Conservation (phyloP, 805 yeast genomes). For the Hanseniaspora taiwanica region DNA sequence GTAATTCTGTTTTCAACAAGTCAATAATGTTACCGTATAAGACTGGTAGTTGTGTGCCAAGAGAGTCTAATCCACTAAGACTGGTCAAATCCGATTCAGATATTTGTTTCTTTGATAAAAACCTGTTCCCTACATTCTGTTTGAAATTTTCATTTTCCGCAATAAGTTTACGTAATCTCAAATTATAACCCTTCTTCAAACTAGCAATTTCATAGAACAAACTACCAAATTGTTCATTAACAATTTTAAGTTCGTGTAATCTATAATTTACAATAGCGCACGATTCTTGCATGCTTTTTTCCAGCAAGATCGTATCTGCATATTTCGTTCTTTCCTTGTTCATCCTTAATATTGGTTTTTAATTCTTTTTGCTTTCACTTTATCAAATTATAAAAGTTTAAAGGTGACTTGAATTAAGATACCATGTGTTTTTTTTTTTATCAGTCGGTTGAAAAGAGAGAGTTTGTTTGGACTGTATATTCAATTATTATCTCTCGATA, state of each 20-base stretch:
- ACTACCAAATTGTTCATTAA: slow-evolving; percentile 48
- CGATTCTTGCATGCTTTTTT: slow-evolving; percentile 32
- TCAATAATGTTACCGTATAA: slow-evolving; percentile 30
- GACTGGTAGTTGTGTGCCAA: slow-evolving; percentile 19
- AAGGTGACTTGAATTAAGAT: no score
- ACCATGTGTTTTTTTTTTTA: no score
- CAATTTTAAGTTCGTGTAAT: slow-evolving; percentile 36
- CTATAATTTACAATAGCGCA: slow-evolving; percentile 36
- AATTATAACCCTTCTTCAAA: slow-evolving; percentile 33
- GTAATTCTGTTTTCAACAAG: slow-evolving; percentile 33
- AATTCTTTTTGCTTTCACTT: neutral
- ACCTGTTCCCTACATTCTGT: slow-evolving; percentile 21
- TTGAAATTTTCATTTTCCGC: slow-evolving; percentile 24
- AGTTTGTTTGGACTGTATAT: no score
- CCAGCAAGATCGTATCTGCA: slow-evolving; percentile 28
- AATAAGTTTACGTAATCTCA: slow-evolving; percentile 29
- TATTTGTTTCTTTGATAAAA: slow-evolving; percentile 27
- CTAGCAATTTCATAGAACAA: slow-evolving; percentile 45
- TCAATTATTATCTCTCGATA: no score
- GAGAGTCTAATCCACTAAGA: slow-evolving; percentile 32
- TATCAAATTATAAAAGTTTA: no score
- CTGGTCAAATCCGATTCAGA: slow-evolving; percentile 34
- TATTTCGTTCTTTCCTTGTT: slow-evolving; percentile 24
- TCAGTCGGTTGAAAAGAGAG: no score
- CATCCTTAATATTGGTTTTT: neutral